A percentile compares a stretch with the other conserved stretches of the same genome.
These are phyloP conservation scores for Colletotrichum plurivorum DNA, from an alignment of 2,329 filamentous ascomycete genomes.

Conservation along the genomic window DNA sequence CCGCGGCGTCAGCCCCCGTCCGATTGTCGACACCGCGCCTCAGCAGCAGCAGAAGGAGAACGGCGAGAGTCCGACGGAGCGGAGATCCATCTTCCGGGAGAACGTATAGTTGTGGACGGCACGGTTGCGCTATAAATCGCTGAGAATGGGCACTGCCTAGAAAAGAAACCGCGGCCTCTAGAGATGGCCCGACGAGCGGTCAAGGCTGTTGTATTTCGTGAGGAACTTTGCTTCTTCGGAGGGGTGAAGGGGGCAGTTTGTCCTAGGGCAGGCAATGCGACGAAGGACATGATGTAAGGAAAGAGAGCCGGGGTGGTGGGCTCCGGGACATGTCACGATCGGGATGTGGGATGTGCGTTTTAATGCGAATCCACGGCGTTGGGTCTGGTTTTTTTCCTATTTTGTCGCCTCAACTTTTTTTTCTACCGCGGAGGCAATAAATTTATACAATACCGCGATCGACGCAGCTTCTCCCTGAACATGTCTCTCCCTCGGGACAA, in stretches of 20 bases:
- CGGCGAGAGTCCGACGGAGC: constrained; percentile 74
- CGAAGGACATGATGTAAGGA: constrained; percentile 33
- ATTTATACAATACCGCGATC: constrained; percentile 18
- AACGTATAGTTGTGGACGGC: constrained; percentile 65
- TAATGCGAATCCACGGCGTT: constrained; percentile 33
- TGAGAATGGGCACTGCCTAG: neutral
- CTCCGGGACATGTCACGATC: constrained; percentile 31
- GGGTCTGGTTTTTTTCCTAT: constrained; percentile 11
- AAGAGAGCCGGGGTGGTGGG: constrained; percentile 26
- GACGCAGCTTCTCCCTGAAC: neutral
- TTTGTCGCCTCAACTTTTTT: neutral
- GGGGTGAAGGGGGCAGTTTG: neutral
- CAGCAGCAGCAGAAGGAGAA: constrained; percentile 45
- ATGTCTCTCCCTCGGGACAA: neutral
- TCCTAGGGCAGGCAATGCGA: constrained; percentile 5
- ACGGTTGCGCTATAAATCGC: neutral
- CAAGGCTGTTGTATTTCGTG: neutral
- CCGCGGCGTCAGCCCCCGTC: constrained; percentile 82
- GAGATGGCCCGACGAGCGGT: constrained; percentile 5
- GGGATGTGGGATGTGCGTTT: constrained; percentile 26
- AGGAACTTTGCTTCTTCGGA: too few species aligned
- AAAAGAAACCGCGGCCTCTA: constrained; percentile 8
- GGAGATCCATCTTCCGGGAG: constrained; percentile 79
- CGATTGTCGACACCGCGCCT: constrained; percentile 65
- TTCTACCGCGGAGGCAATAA: constrained; percentile 17